Base-by-base conservation (phyloP, 306 rosid species). In the Casuarina glauca region DNA sequence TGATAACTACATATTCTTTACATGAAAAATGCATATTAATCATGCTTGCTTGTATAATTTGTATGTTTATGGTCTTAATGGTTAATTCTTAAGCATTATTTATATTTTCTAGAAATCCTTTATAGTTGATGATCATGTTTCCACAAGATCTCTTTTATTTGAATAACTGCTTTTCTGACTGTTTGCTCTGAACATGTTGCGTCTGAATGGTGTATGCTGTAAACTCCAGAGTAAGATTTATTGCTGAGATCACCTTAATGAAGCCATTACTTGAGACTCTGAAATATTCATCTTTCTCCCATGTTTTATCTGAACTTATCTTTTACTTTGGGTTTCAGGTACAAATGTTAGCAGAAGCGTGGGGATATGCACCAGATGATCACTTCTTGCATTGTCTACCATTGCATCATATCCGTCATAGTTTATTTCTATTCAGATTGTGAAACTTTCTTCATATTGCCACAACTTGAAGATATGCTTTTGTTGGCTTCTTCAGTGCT, bases 281-380 rank as follows among this genome's bases (percentile, higher is more conserved):
- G 69, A 49, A 15, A 44, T 74, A 26, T 50, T 41, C 45, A 26
- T 60, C 36, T 45, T 66, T 75, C 32, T 71, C 32, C 41, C 77
- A 15, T 39, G 53, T 10, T 54, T 15, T 52, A 45, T 71, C 57
- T 54, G 51, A 57, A 38, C 58, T 75, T 36, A 5, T 54, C 71
- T 68, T 46, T 69, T 48, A 51, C 64, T 42, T 69, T 80, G 84
- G 50, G 72, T 75, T 85, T 90, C 87, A 95, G 98, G 97, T 91
- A 74, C 96, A 91, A 79, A 92, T 90, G 20, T 81, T 95, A 88
- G 26, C 97, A 86, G 76, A 87, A 58, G 93, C 97, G 49, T 95
- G 98, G 98, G 97, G 85, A 75, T 95, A 91, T 83, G 82, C 97
- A 60, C 82, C 92, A 66, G 82, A 90, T 5, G 98, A 95, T 84